phyloP scores from a whole-genome alignment of 2,329 filamentous ascomycete species.

The Fusarium transvaalense region DNA sequence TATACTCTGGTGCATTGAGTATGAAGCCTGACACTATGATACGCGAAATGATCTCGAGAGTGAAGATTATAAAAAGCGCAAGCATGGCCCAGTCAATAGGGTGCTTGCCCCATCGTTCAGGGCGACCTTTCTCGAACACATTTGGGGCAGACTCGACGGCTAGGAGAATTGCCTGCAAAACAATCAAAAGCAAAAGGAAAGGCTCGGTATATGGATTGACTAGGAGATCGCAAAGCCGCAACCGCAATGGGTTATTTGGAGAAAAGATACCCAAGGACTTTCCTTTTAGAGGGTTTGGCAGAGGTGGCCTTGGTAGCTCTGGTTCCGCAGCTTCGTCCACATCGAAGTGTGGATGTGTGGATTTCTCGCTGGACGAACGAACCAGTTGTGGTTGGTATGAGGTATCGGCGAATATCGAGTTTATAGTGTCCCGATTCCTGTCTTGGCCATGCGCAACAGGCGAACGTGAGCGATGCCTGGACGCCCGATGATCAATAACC shows the following conservation, averaged over 20 bases:
- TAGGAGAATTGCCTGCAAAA: conserved; percentile 89
- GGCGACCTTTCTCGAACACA: conserved; percentile 74
- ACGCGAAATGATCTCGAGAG: conserved; percentile 83
- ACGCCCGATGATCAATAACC: conserved; percentile 78
- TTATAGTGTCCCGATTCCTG: conserved; percentile 43
- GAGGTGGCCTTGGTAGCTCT: conserved; percentile 32
- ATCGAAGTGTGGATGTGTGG: conserved; percentile 40
- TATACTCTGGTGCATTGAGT: conserved; percentile 91
- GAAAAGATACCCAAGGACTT: conserved; percentile 88
- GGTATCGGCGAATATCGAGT: conserved; percentile 60
- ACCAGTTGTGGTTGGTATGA: conserved; percentile 65
- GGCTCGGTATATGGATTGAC: conserved; percentile 91
- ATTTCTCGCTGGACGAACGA: conserved; percentile 62
- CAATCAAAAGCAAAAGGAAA: conserved; percentile 85
- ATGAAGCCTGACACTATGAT: conserved; percentile 95
- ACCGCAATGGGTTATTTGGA: conserved; percentile 79
- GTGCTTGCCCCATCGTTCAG: conserved; percentile 73
- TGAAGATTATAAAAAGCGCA: conserved; percentile 88
- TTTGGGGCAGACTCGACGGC: conserved; percentile 83
- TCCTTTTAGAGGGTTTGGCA: conserved; percentile 82
- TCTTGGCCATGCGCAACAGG: conserved; percentile 59
- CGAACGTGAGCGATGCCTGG: conserved; percentile 70
- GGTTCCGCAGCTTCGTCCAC: conserved; percentile 33
- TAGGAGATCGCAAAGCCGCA: conserved; percentile 82
- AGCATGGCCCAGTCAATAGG: conserved; percentile 85